Evolutionary conservation across 2,329 filamentous ascomycete species (phyloP).

Genomic region (Exophiala bonariae): DNA sequence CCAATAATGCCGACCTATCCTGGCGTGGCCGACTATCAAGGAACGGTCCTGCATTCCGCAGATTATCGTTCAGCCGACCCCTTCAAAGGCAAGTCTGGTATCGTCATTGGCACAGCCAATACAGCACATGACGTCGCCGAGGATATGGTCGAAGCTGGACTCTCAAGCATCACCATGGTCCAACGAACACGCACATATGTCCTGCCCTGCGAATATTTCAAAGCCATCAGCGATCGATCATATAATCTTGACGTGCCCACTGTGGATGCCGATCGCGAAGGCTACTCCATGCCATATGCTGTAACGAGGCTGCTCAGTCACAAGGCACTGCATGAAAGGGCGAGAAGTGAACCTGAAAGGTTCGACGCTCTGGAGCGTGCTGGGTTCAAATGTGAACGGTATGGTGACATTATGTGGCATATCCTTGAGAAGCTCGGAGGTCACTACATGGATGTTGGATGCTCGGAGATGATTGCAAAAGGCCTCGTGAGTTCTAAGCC

Average conservation of each 20-base stretch:
- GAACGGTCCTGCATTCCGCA: slow-evolving; percentile 37
- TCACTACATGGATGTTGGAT: slow-evolving; percentile 51
- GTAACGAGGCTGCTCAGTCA: slow-evolving; percentile 35
- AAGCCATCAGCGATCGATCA: slow-evolving; percentile 18
- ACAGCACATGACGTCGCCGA: slow-evolving; percentile 50
- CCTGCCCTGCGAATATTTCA: slow-evolving; percentile 28
- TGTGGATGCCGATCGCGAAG: slow-evolving; percentile 23
- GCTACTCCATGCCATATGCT: slow-evolving; percentile 31
- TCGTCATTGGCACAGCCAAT: slow-evolving; percentile 51
- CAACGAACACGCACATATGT: slow-evolving; percentile 44
- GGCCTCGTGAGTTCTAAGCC: slow-evolving; percentile 29
- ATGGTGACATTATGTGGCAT: slow-evolving; percentile 38
- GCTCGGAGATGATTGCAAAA: slow-evolving; percentile 41
- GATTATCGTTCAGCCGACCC: slow-evolving; percentile 34
- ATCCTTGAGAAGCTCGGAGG: slow-evolving; percentile 46
- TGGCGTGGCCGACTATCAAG: slow-evolving; percentile 36
- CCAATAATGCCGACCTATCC: slow-evolving; percentile 28
- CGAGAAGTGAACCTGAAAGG: slow-evolving; percentile 35
- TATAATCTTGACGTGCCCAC: slow-evolving; percentile 27
- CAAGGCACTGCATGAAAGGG: slow-evolving; percentile 28
- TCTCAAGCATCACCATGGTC: slow-evolving; percentile 47
- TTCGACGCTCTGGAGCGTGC: slow-evolving; percentile 43
- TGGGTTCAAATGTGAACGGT: slow-evolving; percentile 44
- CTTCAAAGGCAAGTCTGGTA: slow-evolving; percentile 43
- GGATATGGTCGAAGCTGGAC: slow-evolving; percentile 46